A percentile compares a stretch with the other conserved stretches of the same genome.
Conservation (phyloP, 2,329 filamentous ascomycete genomes). For the Tothia fuscella region DNA sequence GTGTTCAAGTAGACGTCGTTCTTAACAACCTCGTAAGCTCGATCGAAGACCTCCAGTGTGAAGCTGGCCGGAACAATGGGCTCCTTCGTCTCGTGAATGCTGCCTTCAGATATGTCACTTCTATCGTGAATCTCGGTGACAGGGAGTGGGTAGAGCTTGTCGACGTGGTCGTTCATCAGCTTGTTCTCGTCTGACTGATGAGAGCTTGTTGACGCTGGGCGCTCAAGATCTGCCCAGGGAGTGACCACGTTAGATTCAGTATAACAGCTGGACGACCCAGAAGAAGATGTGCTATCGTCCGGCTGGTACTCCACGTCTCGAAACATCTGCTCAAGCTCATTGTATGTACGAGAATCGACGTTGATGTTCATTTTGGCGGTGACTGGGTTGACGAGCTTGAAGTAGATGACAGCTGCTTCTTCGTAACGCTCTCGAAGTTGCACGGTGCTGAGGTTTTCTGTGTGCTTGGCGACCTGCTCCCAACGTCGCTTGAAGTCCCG, state of each 20-base stretch:
- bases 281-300: neutral
- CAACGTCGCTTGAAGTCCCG: slow-evolving; percentile 41
- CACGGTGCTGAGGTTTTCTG: slow-evolving; percentile 11
- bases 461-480: slow-evolving; percentile 13
- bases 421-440: slow-evolving; percentile 37
- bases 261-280: neutral
- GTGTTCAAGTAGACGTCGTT: slow-evolving; percentile 12
- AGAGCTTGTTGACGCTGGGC: neutral
- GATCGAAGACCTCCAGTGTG: slow-evolving; percentile 9
- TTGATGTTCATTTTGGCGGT: slow-evolving; percentile 58
- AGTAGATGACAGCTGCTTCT: slow-evolving; percentile 49
- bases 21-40: slow-evolving; percentile 11
- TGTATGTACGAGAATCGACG: slow-evolving; percentile 45
- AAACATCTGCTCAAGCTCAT: slow-evolving; percentile 44
- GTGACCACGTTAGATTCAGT: slow-evolving; percentile 7
- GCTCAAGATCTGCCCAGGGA: slow-evolving; percentile 2
- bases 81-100: too few relatives aligned
- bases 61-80: slow-evolving; percentile 6
- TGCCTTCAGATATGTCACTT: neutral
- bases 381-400: slow-evolving; percentile 45
- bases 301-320: slow-evolving; percentile 17
- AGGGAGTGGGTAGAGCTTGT: slow-evolving; percentile 7
- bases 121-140: slow-evolving; percentile 5
- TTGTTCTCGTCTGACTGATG: slow-evolving; percentile 4
- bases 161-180: slow-evolving; percentile 8